Conservation (phyloP, 805 yeast genomes). For the Candida rishiriensis region DNA sequence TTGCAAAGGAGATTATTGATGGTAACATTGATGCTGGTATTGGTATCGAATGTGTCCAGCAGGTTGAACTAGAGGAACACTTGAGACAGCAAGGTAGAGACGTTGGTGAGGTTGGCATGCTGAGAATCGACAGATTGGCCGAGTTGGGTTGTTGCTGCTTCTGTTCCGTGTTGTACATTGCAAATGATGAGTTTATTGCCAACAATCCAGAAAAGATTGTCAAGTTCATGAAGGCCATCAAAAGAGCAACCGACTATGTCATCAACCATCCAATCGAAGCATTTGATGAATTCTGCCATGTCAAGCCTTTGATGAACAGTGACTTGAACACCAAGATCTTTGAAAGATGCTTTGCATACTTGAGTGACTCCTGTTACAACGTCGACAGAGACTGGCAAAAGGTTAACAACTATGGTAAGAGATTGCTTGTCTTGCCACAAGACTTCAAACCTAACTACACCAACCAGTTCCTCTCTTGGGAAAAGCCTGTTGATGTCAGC, state of each 20-base stretch:
- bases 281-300: slow-evolving; percentile 40
- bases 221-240: slow-evolving; percentile 43
- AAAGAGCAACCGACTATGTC: slow-evolving; percentile 47
- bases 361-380: slow-evolving; percentile 46
- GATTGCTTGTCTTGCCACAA: slow-evolving; percentile 46
- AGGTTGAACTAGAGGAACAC: slow-evolving; percentile 52
- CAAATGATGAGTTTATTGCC: slow-evolving; percentile 45
- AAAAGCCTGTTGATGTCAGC: slow-evolving; percentile 41
- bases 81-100: slow-evolving; percentile 39
- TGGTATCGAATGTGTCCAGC: slow-evolving; percentile 57
- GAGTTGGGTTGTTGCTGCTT: slow-evolving; percentile 57
- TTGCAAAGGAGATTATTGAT: slow-evolving; percentile 50
- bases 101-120: slow-evolving; percentile 46
- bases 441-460: slow-evolving; percentile 48
- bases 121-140: slow-evolving; percentile 52
- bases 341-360: slow-evolving; percentile 52
- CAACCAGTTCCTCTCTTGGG: slow-evolving; percentile 47
- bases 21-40: slow-evolving; percentile 55
- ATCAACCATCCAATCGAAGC: slow-evolving; percentile 40
- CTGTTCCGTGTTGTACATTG: slow-evolving; percentile 52
- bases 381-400: slow-evolving; percentile 55
- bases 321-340: slow-evolving; percentile 41
- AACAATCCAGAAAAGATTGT: slow-evolving; percentile 42
- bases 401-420: slow-evolving; percentile 52
- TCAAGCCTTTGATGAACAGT: slow-evolving; percentile 44